These are phyloP conservation scores for Aureobasidium sp. DNA, from an alignment of 2,329 filamentous ascomycete genomes.

Conservation along the genomic window DNA sequence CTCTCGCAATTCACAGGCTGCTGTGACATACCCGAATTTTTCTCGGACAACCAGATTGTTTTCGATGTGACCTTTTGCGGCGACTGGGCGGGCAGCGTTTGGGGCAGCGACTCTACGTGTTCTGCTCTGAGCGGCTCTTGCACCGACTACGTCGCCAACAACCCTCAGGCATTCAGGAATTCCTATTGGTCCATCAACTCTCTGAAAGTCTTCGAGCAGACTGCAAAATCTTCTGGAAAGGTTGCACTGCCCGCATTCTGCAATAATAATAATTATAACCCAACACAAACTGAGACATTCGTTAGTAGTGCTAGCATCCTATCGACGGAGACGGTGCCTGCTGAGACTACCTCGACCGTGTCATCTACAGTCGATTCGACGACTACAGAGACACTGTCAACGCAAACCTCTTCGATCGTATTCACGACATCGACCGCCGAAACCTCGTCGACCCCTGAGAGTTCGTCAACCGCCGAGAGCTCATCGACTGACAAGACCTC, in stretches of 20 bases:
- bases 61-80: slow-evolving; percentile 32
- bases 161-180: slow-evolving; percentile 27
- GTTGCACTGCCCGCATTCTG: slow-evolving; percentile 5
- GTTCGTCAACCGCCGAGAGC: not conserved
- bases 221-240: slow-evolving; percentile 8
- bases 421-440: not conserved
- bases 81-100: slow-evolving; percentile 29
- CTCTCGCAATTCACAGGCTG: slow-evolving; percentile 53
- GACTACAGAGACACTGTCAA: slow-evolving; percentile 3
- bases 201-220: slow-evolving; percentile 28
- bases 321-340: slow-evolving; percentile 7
- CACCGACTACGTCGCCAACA: slow-evolving; percentile 25
- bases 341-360: slow-evolving; percentile 8
- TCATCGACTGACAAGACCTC: not conserved
- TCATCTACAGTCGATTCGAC: not conserved
- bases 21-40: slow-evolving; percentile 59
- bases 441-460: slow-evolving; percentile 39
- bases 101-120: slow-evolving; percentile 35
- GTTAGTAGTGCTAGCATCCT: slow-evolving; percentile 10
- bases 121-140: slow-evolving; percentile 26
- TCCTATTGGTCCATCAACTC: slow-evolving; percentile 35
- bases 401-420: not conserved
- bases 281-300: slow-evolving; percentile 9
- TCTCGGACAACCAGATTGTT: slow-evolving; percentile 49
- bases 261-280: not conserved